These are phyloP conservation scores for Colletotrichum paranaense DNA, from an alignment of 2,329 filamentous ascomycete species.

Conservation along the genomic window DNA sequence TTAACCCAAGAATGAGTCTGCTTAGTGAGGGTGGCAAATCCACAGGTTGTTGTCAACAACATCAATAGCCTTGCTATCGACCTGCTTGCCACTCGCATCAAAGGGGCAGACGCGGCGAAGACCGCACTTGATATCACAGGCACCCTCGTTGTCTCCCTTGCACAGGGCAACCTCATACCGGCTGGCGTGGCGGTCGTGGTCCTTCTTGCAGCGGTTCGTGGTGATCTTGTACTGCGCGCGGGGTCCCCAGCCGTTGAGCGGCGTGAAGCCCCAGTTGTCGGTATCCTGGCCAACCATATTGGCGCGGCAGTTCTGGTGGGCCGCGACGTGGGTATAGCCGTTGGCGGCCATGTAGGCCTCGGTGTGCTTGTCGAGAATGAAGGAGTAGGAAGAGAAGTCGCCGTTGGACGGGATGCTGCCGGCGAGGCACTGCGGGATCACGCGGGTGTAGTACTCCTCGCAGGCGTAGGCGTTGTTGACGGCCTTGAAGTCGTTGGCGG, in stretches of 20 bases:
- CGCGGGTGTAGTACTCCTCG: not conserved
- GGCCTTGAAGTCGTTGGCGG: slow-evolving; percentile 2
- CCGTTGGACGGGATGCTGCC: not conserved
- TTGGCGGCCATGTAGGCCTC: slow-evolving; percentile 14
- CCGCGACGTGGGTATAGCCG: slow-evolving; percentile 12
- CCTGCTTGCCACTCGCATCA: not conserved
- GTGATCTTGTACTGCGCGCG: slow-evolving; percentile 4
- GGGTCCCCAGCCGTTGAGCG: slow-evolving; percentile 16
- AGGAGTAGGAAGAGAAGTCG: slow-evolving; percentile 6
- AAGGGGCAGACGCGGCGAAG: slow-evolving; percentile 13
- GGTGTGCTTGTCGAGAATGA: slow-evolving; percentile 8
- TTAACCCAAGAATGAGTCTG: not conserved
- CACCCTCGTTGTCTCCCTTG: slow-evolving; percentile 8
- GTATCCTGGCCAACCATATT: not conserved
- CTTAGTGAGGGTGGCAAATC: slow-evolving; percentile 13
- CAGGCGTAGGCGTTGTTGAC: slow-evolving; percentile 19
- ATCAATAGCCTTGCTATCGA: slow-evolving; percentile 24
- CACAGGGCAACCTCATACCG: slow-evolving; percentile 26
- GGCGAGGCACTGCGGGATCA: not conserved
- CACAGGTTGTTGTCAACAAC: slow-evolving; percentile 11
- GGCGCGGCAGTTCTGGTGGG: slow-evolving; percentile 14
- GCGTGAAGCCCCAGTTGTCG: slow-evolving; percentile 19
- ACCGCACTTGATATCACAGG: slow-evolving; percentile 22
- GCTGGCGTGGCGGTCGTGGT: slow-evolving; percentile 16
- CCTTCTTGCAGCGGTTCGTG: slow-evolving; percentile 13